Evolutionary conservation across 805 yeast species (phyloP), one percentile per base, ranked within the genome.

Genomic region (Groenewaldozyma salmanticensis): DNA sequence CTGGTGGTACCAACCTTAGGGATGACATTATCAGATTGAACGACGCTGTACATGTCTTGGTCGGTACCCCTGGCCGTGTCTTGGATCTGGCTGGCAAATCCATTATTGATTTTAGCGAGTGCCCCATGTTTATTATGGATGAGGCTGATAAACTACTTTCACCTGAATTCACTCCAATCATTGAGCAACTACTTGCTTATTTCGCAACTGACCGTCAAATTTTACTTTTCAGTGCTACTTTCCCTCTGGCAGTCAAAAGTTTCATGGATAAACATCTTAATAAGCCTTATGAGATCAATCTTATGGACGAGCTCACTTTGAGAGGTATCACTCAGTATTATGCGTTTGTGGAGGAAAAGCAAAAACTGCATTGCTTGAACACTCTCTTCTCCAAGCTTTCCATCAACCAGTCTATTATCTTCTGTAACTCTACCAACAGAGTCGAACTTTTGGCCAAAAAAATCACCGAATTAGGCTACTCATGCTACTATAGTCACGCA

Each of bases 61-160:
- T 92, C 33, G 98, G 96, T 50, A 92, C 98, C 27, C 97, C 97
- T 2, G 98, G 98, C 53, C 80, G 98, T 70, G 88, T 92, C 31
- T 73, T 92, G 46, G 98, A 92, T 65, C 75, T 92, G 58, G 96
- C 96, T 4, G 74, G 87, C 24, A 81, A 95, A 68, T 71, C 74
- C 40, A 71, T 90, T 42, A 95, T 95, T 9, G 94, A 90, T 58
- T 74, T 92, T 45, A 77, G 84, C 42, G 82, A 81, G 47, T 85
- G 95, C 65, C 79, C 82, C 35, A 70, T 85, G 61, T 87, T 92
- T 60, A 79, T 94, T 40, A 87, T 92, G 96, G 98, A 92, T 64
- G 98, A 92, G 71, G 98, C 98, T 43, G 98, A 92, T 65, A 92
- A 92, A 64, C 84, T 92, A 82, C 74, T 92, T 45, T 77, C 92